Percentiles rank a stretch among this genome's conserved stretches.
Conservation (phyloP, 1,284 basidiomycete genomes). For the Lentinus polychrous region DNA sequence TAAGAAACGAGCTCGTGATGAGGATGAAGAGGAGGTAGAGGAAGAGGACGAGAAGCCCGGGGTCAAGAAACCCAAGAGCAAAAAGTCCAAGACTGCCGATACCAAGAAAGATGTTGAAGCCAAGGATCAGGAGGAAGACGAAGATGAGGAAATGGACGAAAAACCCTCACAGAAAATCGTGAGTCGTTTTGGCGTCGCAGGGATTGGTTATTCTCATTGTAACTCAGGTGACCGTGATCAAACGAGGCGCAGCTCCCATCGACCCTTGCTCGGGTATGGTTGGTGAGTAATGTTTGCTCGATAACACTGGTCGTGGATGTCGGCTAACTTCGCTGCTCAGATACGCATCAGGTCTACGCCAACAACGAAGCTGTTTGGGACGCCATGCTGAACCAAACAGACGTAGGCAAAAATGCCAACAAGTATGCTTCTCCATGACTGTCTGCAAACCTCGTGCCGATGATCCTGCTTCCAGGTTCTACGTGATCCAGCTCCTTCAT, state of each 20-base stretch:
- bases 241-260: constrained; percentile 55
- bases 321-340: constrained; percentile 21
- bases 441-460: background rate
- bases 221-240: constrained; percentile 47
- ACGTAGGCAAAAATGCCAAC: constrained; percentile 55
- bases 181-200: constrained; percentile 1
- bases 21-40: constrained; percentile 15
- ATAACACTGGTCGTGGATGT: too few species aligned
- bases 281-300: constrained; percentile 31
- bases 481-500: constrained; percentile 57
- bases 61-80: background rate
- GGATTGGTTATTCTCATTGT: constrained; percentile 6
- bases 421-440: constrained; percentile 32
- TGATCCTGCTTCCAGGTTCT: constrained; percentile 38
- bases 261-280: constrained; percentile 43
- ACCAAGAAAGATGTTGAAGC: constrained; percentile 16
- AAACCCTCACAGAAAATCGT: constrained; percentile 28
- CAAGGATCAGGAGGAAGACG: constrained; percentile 19
- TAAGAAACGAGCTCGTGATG: constrained; percentile 21
- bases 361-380: constrained; percentile 49
- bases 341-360: constrained; percentile 49
- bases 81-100: background rate
- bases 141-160: constrained; percentile 18
- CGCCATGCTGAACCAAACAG: constrained; percentile 66
- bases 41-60: constrained; percentile 12